Base-by-base conservation (phyloP, 129 eudicot species). In the Logfia minima region DNA sequence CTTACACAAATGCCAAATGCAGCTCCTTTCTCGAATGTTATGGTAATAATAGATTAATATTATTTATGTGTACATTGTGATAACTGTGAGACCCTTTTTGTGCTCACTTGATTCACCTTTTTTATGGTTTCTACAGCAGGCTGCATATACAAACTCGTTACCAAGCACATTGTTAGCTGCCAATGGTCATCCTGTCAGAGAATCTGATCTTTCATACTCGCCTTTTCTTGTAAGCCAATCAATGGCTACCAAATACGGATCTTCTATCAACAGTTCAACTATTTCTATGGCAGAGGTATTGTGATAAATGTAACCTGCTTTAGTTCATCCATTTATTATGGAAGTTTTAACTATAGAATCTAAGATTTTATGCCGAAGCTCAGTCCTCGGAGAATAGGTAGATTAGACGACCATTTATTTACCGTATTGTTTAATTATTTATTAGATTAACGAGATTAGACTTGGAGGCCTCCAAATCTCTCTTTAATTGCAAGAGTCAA, bases 261-360 rank as follows among this genome's bases (percentile, higher is more conserved):
- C 98, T 17, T 87, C 95, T 72, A 76, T 88, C 16, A 76, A 83
- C 59, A 86, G 92, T 75, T 86, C 95, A 70, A 80, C 95, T 65
- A 84, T 82, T 84, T 85, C 98, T 19, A 76, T 91, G 86, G 76
- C 91, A 8, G 98, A 94, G 98, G 98, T 94, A 84, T 72, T 13
- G 56, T 45, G 18, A 8, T 52, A 34, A 5, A 78, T 13, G 21
- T 61, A 43, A 61, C 77, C 56, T 31, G 24, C 29, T 66, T 23
- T 48, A 23, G 32, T 76, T 37, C 78, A 19, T 69, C 21, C 58
- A 8, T 22, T n/a, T 10, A 5, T 67, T 53, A 37, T 4, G 17
- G 63, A 17, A 53, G 68, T 67, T 53, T 32, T 66, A 51, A 18
- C 10, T 51, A 59, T 19, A 66, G 58, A 77, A 17, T 58, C 10